A percentile compares a stretch with the other conserved stretches of the same genome.
phyloP scores from a whole-genome alignment of 352 stramenopile genomes.

The Poterioochromonas sp. region DNA sequence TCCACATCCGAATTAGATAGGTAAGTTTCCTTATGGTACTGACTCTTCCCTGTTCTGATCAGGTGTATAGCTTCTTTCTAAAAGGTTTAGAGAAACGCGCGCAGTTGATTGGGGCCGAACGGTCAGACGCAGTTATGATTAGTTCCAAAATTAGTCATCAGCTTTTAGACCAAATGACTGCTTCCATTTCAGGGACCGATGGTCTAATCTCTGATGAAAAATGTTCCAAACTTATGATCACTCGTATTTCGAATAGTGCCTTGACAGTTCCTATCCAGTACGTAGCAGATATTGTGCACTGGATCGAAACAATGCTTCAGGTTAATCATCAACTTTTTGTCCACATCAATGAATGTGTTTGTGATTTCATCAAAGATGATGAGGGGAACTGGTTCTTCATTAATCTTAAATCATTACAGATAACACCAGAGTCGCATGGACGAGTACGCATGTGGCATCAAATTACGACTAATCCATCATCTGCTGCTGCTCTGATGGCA shows the following conservation, averaged over 20 bases:
- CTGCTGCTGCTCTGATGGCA: too few species aligned
- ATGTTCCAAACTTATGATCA: background rate
- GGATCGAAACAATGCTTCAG: background rate
- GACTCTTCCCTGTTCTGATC: too few species aligned
- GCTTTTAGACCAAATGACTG: too few species aligned
- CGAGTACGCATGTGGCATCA: background rate
- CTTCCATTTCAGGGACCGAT: background rate
- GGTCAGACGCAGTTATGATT: too few species aligned
- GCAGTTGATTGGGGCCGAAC: too few species aligned
- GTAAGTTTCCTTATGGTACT: too few species aligned
- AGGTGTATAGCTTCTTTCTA: too few species aligned
- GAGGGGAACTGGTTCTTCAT: constrained; percentile 18
- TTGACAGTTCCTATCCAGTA: background rate
- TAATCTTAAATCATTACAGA: background rate
- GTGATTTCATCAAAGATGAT: constrained; percentile 26
- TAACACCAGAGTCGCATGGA: background rate
- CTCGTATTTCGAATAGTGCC: background rate
- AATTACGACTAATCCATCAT: background rate
- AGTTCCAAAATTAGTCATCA: too few species aligned
- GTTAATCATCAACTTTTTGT: background rate
- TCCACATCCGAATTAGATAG: too few species aligned
- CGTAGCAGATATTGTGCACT: background rate
- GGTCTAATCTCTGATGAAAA: background rate
- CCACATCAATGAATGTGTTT: background rate
- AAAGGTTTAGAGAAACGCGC: too few species aligned